Percentiles rank a stretch among this genome's conserved stretches.
These are phyloP conservation scores for Chalciporus piperatus DNA, from an alignment of 768 basidiomycete species.

Conservation along the genomic window DNA sequence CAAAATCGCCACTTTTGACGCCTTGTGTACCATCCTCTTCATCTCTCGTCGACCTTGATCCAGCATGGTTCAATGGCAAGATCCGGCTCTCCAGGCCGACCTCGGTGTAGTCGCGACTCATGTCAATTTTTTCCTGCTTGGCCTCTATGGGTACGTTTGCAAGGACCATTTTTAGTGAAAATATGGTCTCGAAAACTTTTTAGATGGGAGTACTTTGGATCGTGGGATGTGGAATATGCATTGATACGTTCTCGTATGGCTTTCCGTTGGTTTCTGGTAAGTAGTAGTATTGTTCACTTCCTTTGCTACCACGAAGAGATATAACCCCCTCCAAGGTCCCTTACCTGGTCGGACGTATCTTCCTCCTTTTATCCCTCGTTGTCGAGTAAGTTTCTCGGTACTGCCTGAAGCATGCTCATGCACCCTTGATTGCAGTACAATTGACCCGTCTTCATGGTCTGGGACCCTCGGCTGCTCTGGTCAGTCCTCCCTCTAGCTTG, in stretches of 20 bases:
- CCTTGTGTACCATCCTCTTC: no score
- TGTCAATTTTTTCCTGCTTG: conserved; percentile 11
- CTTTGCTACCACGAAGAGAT: not conserved
- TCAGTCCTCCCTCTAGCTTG: conserved; percentile 7
- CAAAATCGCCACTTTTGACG: no score
- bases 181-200: not conserved
- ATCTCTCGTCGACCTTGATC: no score
- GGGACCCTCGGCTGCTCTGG: conserved; percentile 9
- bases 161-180: no score
- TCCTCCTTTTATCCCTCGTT: conserved; percentile 14
- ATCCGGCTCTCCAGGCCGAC: conserved; percentile 4
- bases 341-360: conserved; percentile 23
- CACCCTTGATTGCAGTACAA: conserved; percentile 2
- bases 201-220: conserved; percentile 26
- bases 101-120: conserved; percentile 1
- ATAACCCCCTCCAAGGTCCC: conserved; percentile 13
- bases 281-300: not conserved
- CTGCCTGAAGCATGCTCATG: not conserved
- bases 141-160: conserved; percentile 16
- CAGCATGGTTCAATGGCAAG: conserved; percentile 17
- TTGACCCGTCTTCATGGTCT: not conserved
- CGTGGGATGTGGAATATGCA: conserved; percentile 19
- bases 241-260: conserved; percentile 17
- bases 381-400: conserved; percentile 10
- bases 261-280: conserved; percentile 28